A percentile compares a stretch with the other conserved stretches of the same genome.
These are phyloP conservation scores for Primulina huaijiensis DNA, from an alignment of 257 asterid genomes.

Conservation along the genomic window DNA sequence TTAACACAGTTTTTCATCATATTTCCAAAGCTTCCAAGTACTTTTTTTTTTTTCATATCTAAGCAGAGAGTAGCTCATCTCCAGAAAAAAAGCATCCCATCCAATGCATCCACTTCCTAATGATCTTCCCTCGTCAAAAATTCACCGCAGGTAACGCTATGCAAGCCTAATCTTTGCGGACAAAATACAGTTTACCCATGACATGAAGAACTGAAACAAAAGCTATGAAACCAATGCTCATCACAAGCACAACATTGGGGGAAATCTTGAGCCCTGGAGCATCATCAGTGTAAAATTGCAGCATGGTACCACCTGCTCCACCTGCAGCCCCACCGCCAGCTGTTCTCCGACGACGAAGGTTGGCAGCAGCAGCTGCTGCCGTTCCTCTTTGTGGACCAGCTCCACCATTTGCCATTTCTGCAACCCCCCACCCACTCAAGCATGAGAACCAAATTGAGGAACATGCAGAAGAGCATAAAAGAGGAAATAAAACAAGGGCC, in stretches of 20 bases:
- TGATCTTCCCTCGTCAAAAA: no score
- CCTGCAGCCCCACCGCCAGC: slow-evolving; percentile 47
- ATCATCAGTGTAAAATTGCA: slow-evolving; percentile 67
- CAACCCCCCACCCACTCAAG: slow-evolving; percentile 8
- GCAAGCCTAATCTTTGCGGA: slow-evolving; percentile 37
- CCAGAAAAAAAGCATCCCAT: no score
- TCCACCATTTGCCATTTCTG: slow-evolving; percentile 64
- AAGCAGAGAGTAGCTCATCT: no score
- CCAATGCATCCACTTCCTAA: no score
- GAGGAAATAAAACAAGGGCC: no score
- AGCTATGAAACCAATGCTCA: slow-evolving; percentile 72
- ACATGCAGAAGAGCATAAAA: no score
- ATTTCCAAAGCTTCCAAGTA: no score
- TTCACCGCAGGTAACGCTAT: neutral
- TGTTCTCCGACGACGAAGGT: slow-evolving; percentile 56
- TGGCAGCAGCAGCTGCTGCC: slow-evolving; percentile 70
- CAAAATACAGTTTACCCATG: slow-evolving; percentile 64
- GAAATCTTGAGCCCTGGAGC: slow-evolving; percentile 69
- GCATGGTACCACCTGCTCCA: slow-evolving; percentile 67
- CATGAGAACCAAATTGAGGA: neutral
- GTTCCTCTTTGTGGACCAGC: slow-evolving; percentile 65
- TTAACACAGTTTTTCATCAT: no score
- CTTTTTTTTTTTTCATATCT: neutral
- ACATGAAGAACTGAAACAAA: slow-evolving; percentile 63
- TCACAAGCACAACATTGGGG: slow-evolving; percentile 60